These are phyloP conservation scores for Russula vinacea DNA, from an alignment of 768 basidiomycete species.

Conservation along the genomic window DNA sequence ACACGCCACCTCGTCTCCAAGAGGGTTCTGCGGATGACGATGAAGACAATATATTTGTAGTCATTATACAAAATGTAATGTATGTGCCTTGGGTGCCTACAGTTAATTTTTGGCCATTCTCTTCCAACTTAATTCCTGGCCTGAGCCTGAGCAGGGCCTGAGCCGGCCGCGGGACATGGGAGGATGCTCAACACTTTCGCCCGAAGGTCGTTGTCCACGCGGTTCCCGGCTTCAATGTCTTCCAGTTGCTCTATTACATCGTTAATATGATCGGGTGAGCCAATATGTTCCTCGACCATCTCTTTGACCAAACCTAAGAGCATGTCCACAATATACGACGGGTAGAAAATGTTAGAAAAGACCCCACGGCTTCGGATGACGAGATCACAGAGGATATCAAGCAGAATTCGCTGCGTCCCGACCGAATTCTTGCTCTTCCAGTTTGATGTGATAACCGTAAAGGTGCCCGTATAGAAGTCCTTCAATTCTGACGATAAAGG, in stretches of 20 bases:
- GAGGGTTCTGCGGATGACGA: no score
- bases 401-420: background rate
- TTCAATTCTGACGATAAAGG: background rate
- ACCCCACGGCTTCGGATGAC: background rate
- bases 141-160: no score
- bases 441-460: background rate
- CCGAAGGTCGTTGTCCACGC: background rate
- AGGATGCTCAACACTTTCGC: background rate
- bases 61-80: no score
- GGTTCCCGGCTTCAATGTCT: background rate
- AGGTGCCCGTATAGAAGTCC: background rate
- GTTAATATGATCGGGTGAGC: background rate
- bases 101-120: no score
- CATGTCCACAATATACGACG: background rate
- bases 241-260: background rate
- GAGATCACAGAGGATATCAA: slow-evolving; percentile 16
- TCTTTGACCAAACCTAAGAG: background rate
- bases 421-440: background rate
- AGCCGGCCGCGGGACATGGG: no score
- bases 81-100: no score
- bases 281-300: background rate
- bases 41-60: no score
- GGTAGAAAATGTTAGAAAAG: slow-evolving; percentile 8
- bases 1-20: no score
- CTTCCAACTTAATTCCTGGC: no score